These are phyloP conservation scores for Pezicula neosporulosa DNA, from an alignment of 2,329 filamentous ascomycete species.

Conservation along the genomic window DNA sequence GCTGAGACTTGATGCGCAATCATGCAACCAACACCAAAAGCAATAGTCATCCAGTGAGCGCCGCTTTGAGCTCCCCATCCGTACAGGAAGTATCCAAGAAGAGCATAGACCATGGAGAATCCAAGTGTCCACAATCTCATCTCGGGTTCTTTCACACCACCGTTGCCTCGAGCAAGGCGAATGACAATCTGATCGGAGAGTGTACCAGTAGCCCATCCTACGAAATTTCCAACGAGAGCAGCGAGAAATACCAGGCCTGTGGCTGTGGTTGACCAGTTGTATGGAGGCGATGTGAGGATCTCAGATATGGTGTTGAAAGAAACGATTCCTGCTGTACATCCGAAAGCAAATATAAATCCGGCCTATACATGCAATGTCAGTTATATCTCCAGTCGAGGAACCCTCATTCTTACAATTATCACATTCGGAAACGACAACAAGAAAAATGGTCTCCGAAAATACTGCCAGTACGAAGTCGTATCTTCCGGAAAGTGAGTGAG, in stretches of 20 bases:
- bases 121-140: conserved; percentile 34
- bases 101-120: conserved; percentile 28
- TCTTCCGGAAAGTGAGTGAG: conserved; percentile 12
- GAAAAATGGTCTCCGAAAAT: conserved; percentile 35
- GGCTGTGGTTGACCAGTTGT: conserved; percentile 7
- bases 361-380: conserved; percentile 18
- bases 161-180: conserved; percentile 29
- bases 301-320: conserved; percentile 35
- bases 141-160: conserved; percentile 33
- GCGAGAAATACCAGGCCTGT: conserved; percentile 28
- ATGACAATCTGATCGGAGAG: conserved; percentile 30
- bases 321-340: conserved; percentile 35
- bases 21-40: conserved; percentile 33
- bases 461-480: conserved; percentile 33
- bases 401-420: conserved; percentile 13
- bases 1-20: conserved; percentile 37
- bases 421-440: conserved; percentile 36
- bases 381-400: too few relatives aligned
- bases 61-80: conserved; percentile 32
- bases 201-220: conserved; percentile 32
- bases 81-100: conserved; percentile 33
- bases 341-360: conserved; percentile 37
- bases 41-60: conserved; percentile 30
- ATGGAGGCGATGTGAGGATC: conserved; percentile 6
- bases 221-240: conserved; percentile 29